Evolutionary conservation across 2,329 filamentous ascomycete genomes (phyloP), one percentile per base, ranked within the genome.

Genomic region (Colletotrichum coccodes): DNA sequence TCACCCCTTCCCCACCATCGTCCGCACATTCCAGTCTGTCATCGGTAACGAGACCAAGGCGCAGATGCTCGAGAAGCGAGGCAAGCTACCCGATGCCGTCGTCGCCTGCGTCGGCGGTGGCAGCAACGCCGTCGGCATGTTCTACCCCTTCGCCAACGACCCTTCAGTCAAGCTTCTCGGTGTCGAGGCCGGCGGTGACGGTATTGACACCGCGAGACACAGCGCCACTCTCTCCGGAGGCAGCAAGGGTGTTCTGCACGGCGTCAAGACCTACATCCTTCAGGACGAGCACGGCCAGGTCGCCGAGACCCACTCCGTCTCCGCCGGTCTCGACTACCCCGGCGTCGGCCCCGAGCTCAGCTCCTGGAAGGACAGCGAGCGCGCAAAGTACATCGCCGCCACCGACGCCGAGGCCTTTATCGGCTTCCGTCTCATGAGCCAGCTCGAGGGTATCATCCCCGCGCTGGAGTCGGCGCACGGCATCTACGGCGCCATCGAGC

Each of bases 1-100:
- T 54, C 96, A 99, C 79, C 96, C 96, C 12, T 98, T 98, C 91
- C 96, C 96, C 1, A 97, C 94, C 59, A 98, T 98, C 71, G 96
- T 98, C 60, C 91, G 96, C 70, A 98, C 95, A 0, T 98, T 99
- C 90, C 96, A 98, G 83, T 96, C 92, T 6, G 92, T 99, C 71
- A 99, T 99, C 73, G 96, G 96, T 63, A 89, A 92, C 74, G 96
- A 99, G 85, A 98, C 96, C 50, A 97, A 96, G 85, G 83, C 91
- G 74, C 95, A 98, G 83, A 95, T 99, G 92, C 85, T 90, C 71
- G 90, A 92, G 78, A 90, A 93, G 80, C 90, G 91, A 54, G 94
- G 94, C 73, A 95, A 96, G 82, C 90, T 99, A 2, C 96, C 96
- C 4, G 96, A 99, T 74, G 96, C 95, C 1, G 95, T 99, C 26